phyloP scores from a whole-genome alignment of 1,139 yeast genomes.

The Sugiyamaella japonica region DNA sequence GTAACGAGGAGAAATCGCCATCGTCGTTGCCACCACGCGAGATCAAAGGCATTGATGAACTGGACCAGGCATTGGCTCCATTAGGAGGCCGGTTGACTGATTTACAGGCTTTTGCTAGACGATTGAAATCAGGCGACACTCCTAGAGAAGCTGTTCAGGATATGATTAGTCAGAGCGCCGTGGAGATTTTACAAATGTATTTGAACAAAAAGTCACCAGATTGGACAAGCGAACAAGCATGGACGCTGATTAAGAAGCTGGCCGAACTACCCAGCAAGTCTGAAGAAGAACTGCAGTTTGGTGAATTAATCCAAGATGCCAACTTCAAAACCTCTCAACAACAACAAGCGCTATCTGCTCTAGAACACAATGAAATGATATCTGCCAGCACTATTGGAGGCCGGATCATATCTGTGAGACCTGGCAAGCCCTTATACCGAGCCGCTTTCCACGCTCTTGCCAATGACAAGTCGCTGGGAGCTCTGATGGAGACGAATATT shows the following conservation, averaged over 20 bases:
- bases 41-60: slow-evolving; percentile 22
- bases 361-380: slow-evolving; percentile 80
- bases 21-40: slow-evolving; percentile 21
- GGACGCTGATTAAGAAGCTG: slow-evolving; percentile 74
- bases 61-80: slow-evolving; percentile 65
- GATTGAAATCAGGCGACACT: slow-evolving; percentile 82
- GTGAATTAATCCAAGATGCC: slow-evolving; percentile 42
- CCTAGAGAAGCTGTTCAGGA: slow-evolving; percentile 75
- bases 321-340: slow-evolving; percentile 58
- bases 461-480: slow-evolving; percentile 55
- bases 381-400: slow-evolving; percentile 73
- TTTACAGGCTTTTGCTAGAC: slow-evolving; percentile 83
- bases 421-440: slow-evolving; percentile 82
- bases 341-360: slow-evolving; percentile 57
- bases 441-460: slow-evolving; percentile 76
- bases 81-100: slow-evolving; percentile 96
- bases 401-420: slow-evolving; percentile 59
- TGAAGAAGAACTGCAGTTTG: slow-evolving; percentile 23
- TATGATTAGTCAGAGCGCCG: slow-evolving; percentile 81
- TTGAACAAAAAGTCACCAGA: slow-evolving; percentile 52
- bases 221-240: slow-evolving; percentile 80
- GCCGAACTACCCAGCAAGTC: slow-evolving; percentile 37
- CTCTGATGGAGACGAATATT: slow-evolving; percentile 64
- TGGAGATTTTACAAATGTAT: slow-evolving; percentile 83
- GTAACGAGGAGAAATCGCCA: slow-evolving; percentile 25